Conservation (phyloP, 345 rosid genomes). For the Odontarrhena argentea region DNA sequence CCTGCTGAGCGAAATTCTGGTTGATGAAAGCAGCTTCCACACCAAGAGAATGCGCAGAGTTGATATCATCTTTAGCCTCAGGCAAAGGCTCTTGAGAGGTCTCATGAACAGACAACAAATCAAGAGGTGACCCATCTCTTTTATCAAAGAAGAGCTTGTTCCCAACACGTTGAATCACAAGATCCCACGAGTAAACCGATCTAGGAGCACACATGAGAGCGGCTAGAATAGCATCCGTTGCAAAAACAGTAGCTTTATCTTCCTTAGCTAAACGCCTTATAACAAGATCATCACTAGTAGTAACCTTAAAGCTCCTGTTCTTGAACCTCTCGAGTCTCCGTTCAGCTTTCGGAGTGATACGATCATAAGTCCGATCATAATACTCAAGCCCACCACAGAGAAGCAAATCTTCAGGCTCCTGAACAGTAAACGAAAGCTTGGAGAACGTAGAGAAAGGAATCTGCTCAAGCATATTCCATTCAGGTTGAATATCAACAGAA, state of each 20-base stretch:
- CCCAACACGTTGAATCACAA: conserved; percentile 91
- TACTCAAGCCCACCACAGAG: conserved; percentile 78
- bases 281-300: conserved; percentile 94
- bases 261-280: conserved; percentile 86
- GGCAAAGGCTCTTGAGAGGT: conserved; percentile 82
- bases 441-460: conserved; percentile 90
- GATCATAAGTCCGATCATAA: conserved; percentile 67
- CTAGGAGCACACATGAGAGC: conserved; percentile 91
- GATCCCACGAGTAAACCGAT: conserved; percentile 98
- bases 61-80: conserved; percentile 43
- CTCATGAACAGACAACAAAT: conserved; percentile 84
- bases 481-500: conserved; percentile 93
- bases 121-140: conserved; percentile 87
- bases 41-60: conserved; percentile 53
- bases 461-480: conserved; percentile 98
- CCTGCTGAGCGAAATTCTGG: conserved; percentile 64
- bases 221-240: conserved; percentile 79
- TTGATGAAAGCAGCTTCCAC: conserved; percentile 69
- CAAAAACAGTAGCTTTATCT: conserved; percentile 92
- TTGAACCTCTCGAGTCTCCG: conserved; percentile 88
- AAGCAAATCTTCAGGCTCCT: conserved; percentile 85
- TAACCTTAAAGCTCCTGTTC: conserved; percentile 86
- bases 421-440: conserved; percentile 69
- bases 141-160: conserved; percentile 92
- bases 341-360: conserved; percentile 87